phyloP scores from a whole-genome alignment of 83 land plant species.

The Thuja plicata region DNA sequence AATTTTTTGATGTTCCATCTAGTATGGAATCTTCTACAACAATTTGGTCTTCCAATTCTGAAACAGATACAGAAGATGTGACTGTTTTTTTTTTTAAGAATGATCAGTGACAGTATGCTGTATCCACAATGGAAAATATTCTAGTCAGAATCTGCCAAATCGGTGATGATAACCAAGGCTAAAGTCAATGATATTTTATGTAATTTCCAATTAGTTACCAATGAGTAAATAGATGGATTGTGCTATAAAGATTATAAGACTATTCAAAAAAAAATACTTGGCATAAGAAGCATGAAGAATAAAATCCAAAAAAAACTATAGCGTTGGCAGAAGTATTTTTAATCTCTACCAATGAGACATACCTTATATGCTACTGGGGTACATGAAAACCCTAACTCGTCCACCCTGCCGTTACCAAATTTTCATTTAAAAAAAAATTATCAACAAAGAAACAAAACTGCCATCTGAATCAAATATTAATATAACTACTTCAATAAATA shows the following conservation, averaged over 20 bases:
- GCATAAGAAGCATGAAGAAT: neutral
- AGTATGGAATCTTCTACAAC: neutral
- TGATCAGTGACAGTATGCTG: neutral
- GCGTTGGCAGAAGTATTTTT: neutral
- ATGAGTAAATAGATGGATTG: neutral
- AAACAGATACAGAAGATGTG: neutral
- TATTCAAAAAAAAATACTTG: neutral
- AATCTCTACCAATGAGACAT: neutral
- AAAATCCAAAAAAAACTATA: neutral
- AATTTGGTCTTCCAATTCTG: neutral
- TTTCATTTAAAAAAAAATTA: neutral
- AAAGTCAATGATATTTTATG: neutral
- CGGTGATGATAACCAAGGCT: neutral
- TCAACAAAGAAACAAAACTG: neutral
- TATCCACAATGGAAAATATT: neutral
- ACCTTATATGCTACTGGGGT: slow-evolving; percentile 56
- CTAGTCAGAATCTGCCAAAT: neutral
- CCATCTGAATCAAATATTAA: neutral
- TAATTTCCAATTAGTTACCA: neutral
- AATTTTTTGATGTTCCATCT: neutral
- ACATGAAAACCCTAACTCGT: slow-evolving; percentile 60
- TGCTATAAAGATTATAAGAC: neutral
- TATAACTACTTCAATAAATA: neutral
- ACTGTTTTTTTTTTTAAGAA: neutral
- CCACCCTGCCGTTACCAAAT: slow-evolving; percentile 35